Conservation (phyloP, 1,284 basidiomycete genomes). For the Sparassis latifolia region DNA sequence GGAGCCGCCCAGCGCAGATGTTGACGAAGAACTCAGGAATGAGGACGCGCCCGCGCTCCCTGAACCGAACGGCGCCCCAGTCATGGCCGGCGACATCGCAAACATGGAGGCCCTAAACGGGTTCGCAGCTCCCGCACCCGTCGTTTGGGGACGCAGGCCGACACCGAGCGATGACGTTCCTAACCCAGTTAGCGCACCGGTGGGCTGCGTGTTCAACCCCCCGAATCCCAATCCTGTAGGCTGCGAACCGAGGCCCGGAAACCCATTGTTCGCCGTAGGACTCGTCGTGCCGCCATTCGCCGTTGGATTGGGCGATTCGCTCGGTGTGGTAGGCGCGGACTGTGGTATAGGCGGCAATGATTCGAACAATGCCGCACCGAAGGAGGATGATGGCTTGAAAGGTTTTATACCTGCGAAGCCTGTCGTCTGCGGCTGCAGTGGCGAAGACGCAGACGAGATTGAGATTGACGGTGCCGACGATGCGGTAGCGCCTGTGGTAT, state of each 20-base stretch:
- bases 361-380: slow-evolving; percentile 78
- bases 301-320: slow-evolving; percentile 9
- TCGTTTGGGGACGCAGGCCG: slow-evolving; percentile 68
- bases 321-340: slow-evolving; percentile 46
- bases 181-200: slow-evolving; percentile 16
- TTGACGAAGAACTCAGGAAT: slow-evolving; percentile 13
- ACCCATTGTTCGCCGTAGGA: slow-evolving; percentile 6
- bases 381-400: slow-evolving; percentile 88
- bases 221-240: slow-evolving; percentile 18
- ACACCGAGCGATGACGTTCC: slow-evolving; percentile 38
- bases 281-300: slow-evolving; percentile 2
- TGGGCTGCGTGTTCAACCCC: slow-evolving; percentile 19
- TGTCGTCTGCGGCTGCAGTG: slow-evolving; percentile 71
- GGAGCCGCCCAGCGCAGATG: slow-evolving; percentile 4
- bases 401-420: slow-evolving; percentile 81
- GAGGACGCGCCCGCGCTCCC: slow-evolving; percentile 6
- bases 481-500: slow-evolving; percentile 41
- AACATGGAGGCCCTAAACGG: slow-evolving; percentile 61
- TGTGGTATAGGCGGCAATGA: slow-evolving; percentile 69
- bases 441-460: slow-evolving; percentile 20
- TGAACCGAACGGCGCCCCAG: slow-evolving; percentile 11
- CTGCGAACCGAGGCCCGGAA: slow-evolving; percentile 14
- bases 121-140: slow-evolving; percentile 55
- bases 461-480: slow-evolving; percentile 26
- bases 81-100: slow-evolving; percentile 13